Base-by-base conservation (phyloP, 164 flowering plant species). In the Annona cherimola region DNA sequence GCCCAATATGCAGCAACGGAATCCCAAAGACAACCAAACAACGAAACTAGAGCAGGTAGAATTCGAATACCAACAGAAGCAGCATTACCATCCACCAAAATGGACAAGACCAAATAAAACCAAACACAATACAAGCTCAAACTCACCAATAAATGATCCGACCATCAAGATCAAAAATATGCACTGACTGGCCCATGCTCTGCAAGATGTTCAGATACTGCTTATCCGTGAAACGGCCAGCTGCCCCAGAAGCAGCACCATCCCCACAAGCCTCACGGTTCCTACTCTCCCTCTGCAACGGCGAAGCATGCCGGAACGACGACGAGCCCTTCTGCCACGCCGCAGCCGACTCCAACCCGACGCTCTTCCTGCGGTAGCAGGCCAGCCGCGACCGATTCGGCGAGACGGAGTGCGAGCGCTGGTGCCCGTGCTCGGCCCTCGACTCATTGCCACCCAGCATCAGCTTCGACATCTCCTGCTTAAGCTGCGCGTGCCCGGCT, bases 121-220 rank as follows among this genome's bases (percentile, higher is more conserved):
- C 45, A 26, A 66, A 66, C 26, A 35, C 20, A 68, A 46, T 7
- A 20, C 8, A 42, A 60, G 19, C n/a, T 6, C 54, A 63, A 50
- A 60, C 87, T 84, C 71, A 93, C 99, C 99, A 93, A 79, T 87
- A 96, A 74, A 89, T 81, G 26, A 96, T 77, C 43, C 80, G 84
- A 59, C 80, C 79, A 9, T 72, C 72, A 20, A 84, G 83, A 79
- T 96, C 97, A 74, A 89, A 77, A 59, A 92, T 88, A 83, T 96
- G 95, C 71, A 96, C 89, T 4, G 98, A 78, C 66, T 93, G 98
- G 9, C 97, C 99, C 88, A 92, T 82, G 1, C 90, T 90, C 84
- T 94, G 97, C 91, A 94, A 84, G 45, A 94, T 90, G 74, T 87
- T 90, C 83, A 86, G 79, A 74, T 83, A 94, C 84, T 90, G 92